phyloP scores from a whole-genome alignment of 495 filamentous ascomycete genomes.

The Talaromyces trachyspermus region DNA sequence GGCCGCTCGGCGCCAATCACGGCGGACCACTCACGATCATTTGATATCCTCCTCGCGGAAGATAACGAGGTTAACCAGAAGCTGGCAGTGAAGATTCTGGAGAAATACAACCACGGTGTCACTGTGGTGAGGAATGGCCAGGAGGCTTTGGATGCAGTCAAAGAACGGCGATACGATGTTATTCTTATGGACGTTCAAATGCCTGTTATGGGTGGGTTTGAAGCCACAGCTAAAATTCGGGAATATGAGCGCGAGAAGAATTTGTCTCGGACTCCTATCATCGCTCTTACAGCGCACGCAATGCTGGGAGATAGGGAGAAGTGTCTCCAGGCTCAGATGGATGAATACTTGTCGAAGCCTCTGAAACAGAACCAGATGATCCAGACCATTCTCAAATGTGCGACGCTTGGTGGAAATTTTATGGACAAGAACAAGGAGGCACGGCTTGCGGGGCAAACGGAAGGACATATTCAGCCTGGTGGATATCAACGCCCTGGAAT shows the following conservation, averaged over 20 bases:
- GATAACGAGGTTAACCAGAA: conserved; percentile 98
- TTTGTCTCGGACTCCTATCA: conserved; percentile 82
- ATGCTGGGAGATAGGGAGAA: conserved; percentile 99
- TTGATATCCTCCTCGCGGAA: conserved; percentile 92
- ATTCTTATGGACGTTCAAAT: conserved; percentile 99
- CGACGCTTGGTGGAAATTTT: conserved; percentile 82
- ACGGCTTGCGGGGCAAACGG: conserved; percentile 47
- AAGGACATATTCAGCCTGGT: conserved; percentile 33
- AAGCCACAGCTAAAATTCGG: conserved; percentile 93
- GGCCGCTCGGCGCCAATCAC: conserved; percentile 86
- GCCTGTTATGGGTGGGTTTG: conserved; percentile 99
- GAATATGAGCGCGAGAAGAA: conserved; percentile 78
- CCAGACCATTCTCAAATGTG: conserved; percentile 95
- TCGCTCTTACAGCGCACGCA: conserved; percentile 94
- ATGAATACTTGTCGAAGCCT: conserved; percentile 97
- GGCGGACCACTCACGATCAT: conserved; percentile 89
- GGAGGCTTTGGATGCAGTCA: conserved; percentile 84
- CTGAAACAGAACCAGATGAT: conserved; percentile 97
- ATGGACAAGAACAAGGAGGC: conserved; percentile 63
- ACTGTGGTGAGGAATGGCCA: conserved; percentile 93
- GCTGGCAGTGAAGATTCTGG: conserved; percentile 91
- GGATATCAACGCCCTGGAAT: conserved; percentile 33
- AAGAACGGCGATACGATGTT: conserved; percentile 86
- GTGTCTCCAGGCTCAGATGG: conserved; percentile 98
- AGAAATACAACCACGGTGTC: conserved; percentile 96